Evolutionary conservation across 495 filamentous ascomycete genomes (phyloP), one percentile per base, ranked within the genome.

Genomic region (Cairneyella variabilis): DNA sequence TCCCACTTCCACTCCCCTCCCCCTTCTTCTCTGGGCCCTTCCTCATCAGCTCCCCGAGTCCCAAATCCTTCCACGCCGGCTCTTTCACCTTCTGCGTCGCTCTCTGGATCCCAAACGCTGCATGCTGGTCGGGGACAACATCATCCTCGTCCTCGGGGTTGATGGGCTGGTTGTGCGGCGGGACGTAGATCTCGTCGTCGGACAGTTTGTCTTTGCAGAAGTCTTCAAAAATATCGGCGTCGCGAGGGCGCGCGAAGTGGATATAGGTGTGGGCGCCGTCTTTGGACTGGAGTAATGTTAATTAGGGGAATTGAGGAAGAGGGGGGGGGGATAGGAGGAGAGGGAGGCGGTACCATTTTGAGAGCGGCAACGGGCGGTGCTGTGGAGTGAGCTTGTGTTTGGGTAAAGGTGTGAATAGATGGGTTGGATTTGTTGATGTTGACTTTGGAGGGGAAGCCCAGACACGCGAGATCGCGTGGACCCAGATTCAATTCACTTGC

Each of bases 101-200:
- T 60, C 91, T 81, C 61, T 86, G 79, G 61, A 98, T 97, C 2
- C 93, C 93, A 71, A 96, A 98, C 5, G 93, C 93, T 1, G 93
- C 91, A 69, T 98, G 93, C 74, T 96, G 91, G 63, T 97, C 91
- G 0, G 93, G 93, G 10, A 98, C 91, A 3, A 98, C 88, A 58
- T 97, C 93, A 62, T 98, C 93, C 70, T 98, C 93, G 66, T 98
- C 93, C 70, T 97, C 93, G 0, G 93, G 93, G 69, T 97, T 97
- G 42, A 91, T 76, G 1, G 93, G 93, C 67, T 95, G 90, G 68
- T 91, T 83, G 51, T 97, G 88, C 2, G 88, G 86, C 7, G 88
- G 82, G 3, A 98, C 87, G 73, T 91, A 90, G 68, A 98, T 89
- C 49, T 95, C 89, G 62, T 85, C 82, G 49, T 75, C 68, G n/a